These are phyloP conservation scores for Protostelium mycophagum DNA, from an alignment of 78 protist species.

Conservation along the genomic window DNA sequence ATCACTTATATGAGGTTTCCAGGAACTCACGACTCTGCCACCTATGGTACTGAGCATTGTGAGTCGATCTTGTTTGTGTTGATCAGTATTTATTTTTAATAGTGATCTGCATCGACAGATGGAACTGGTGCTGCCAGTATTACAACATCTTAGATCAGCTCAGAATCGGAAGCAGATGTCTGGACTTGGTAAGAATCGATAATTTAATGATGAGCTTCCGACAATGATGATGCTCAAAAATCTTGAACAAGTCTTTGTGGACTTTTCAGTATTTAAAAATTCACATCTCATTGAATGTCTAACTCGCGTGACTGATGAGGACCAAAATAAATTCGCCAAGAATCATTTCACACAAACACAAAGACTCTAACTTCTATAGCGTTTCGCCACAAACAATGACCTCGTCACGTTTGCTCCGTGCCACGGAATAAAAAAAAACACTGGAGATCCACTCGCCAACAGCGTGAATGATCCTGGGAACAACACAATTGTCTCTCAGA, in stretches of 20 bases:
- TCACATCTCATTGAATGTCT: too few species aligned
- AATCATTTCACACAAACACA: too few species aligned
- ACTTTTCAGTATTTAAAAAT: too few species aligned
- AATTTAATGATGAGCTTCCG: not conserved
- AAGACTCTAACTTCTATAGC: too few species aligned
- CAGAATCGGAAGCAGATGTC: not conserved
- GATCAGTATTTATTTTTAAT: too few species aligned
- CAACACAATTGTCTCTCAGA: too few species aligned
- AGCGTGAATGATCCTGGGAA: not conserved
- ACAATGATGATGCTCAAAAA: too few species aligned
- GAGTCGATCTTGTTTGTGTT: too few species aligned
- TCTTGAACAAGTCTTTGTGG: too few species aligned
- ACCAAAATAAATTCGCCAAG: too few species aligned
- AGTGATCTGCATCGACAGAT: too few species aligned
- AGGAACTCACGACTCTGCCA: not conserved
- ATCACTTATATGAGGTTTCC: not conserved
- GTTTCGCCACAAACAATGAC: not conserved
- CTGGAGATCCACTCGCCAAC: not conserved
- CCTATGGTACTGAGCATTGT: too few species aligned
- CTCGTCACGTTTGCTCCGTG: not conserved
- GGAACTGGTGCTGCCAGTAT: not conserved
- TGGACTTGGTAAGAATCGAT: not conserved
- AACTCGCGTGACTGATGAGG: not conserved
- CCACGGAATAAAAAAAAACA: not conserved
- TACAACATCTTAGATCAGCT: not conserved